Percentiles rank a stretch among this genome's conserved stretches.
Conservation (phyloP, 306 rosid species). For the Dryas alaskensis region DNA sequence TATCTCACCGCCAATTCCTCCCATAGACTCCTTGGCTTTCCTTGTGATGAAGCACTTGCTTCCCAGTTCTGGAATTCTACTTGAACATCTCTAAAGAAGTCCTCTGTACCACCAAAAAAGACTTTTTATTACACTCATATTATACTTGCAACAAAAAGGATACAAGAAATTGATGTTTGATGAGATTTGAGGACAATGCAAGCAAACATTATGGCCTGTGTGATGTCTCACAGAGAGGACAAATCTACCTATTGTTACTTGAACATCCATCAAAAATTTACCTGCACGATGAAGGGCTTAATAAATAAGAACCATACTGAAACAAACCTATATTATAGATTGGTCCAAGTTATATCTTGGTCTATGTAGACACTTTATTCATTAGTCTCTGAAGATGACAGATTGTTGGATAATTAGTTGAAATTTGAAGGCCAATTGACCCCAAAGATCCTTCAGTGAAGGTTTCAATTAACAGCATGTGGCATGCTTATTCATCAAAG, state of each 20-base stretch:
- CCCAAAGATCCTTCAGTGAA: not conserved
- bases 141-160: slow-evolving; percentile 15
- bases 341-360: not conserved
- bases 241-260: slow-evolving; percentile 96
- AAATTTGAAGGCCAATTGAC: not conserved
- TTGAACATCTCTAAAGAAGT: slow-evolving; percentile 85
- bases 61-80: slow-evolving; percentile 93
- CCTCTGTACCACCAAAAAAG: slow-evolving; percentile 50
- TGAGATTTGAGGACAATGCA: slow-evolving; percentile 26
- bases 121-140: slow-evolving; percentile 1
- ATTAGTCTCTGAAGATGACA: not conserved
- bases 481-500: not conserved
- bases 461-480: not conserved
- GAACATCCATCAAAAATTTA: slow-evolving; percentile 88
- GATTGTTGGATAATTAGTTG: not conserved
- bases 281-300: slow-evolving; percentile 82
- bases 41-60: slow-evolving; percentile 70
- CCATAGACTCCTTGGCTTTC: slow-evolving; percentile 94
- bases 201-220: slow-evolving; percentile 30
- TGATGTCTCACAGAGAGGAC: slow-evolving; percentile 54
- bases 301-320: slow-evolving; percentile 44
- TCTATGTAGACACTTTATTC: not conserved
- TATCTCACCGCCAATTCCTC: slow-evolving; percentile 81
- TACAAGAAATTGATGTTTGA: slow-evolving; percentile 24
- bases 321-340: slow-evolving; percentile 5